Evolutionary conservation across 1,139 yeast genomes (phyloP).

Genomic region (Debaryomyces fabryi): DNA sequence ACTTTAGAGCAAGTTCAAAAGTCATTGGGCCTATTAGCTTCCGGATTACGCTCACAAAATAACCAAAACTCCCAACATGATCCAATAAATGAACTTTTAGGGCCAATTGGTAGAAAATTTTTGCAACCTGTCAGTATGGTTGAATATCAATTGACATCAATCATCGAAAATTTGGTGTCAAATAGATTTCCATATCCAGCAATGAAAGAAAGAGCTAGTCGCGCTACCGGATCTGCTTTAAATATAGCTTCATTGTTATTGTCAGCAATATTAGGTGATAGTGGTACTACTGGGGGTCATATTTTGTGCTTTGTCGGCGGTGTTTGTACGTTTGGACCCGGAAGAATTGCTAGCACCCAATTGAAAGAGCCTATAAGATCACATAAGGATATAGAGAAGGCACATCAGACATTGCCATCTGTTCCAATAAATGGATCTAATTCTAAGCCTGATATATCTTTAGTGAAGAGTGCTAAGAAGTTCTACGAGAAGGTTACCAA

Average conservation of each 20-base stretch:
- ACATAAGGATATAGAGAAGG: slow-evolving; percentile 57
- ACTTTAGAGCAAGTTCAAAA: slow-evolving; percentile 53
- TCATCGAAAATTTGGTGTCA: slow-evolving; percentile 54
- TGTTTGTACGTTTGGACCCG: slow-evolving; percentile 61
- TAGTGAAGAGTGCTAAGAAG: slow-evolving; percentile 36
- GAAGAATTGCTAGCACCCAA: slow-evolving; percentile 49
- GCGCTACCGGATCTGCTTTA: slow-evolving; percentile 71
- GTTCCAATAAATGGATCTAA: slow-evolving; percentile 27
- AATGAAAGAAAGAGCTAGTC: slow-evolving; percentile 51
- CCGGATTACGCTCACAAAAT: slow-evolving; percentile 31
- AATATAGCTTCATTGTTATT: slow-evolving; percentile 60
- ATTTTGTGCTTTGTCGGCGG: slow-evolving; percentile 62
- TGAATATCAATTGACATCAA: slow-evolving; percentile 57
- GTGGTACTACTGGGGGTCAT: slow-evolving; percentile 56
- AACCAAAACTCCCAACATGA: slow-evolving; percentile 7
- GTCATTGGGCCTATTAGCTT: slow-evolving; percentile 53
- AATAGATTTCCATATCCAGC: slow-evolving; percentile 56
- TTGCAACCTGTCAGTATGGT: slow-evolving; percentile 52
- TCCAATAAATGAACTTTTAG: slow-evolving; percentile 21
- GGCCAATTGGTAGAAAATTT: slow-evolving; percentile 38
- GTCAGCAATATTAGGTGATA: slow-evolving; percentile 43
- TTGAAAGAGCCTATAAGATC: slow-evolving; percentile 60
- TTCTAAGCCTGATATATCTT: slow-evolving; percentile 34
- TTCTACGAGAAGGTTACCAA: slow-evolving; percentile 51
- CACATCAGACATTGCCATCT: slow-evolving; percentile 36